These are phyloP conservation scores for Alternaria gaisen DNA, from an alignment of 2,329 filamentous ascomycete species.

Conservation along the genomic window DNA sequence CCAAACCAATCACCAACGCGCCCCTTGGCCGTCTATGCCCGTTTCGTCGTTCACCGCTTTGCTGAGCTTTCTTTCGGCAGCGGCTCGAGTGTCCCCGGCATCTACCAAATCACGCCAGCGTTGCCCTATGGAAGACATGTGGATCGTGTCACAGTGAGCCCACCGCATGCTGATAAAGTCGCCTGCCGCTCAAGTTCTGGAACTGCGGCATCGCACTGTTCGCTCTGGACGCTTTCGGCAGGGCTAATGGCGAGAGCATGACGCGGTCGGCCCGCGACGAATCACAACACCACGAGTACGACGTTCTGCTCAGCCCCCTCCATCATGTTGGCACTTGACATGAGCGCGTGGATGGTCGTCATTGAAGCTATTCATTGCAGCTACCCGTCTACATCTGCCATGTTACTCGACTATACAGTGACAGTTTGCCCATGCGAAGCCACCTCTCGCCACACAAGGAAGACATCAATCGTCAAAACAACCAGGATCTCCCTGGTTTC, in stretches of 20 bases:
- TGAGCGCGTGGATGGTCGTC: not conserved
- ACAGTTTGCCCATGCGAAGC: not conserved
- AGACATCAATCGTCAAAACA: not conserved
- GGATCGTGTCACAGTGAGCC: constrained; percentile 35
- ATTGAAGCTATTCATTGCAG: not conserved
- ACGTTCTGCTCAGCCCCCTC: not conserved
- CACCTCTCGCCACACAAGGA: not conserved
- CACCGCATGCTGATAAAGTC: constrained; percentile 26
- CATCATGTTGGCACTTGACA: not conserved
- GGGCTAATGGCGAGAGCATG: constrained; percentile 5
- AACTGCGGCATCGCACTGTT: constrained; percentile 2
- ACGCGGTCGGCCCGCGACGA: constrained; percentile 5
- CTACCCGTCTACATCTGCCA: not conserved
- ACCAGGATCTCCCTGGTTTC: not conserved
- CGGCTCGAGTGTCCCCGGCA: constrained; percentile 25
- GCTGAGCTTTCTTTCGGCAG: constrained; percentile 29
- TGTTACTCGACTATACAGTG: not conserved
- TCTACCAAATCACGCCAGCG: constrained; percentile 20
- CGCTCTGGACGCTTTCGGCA: not conserved
- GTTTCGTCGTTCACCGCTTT: constrained; percentile 28
- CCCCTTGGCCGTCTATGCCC: constrained; percentile 9
- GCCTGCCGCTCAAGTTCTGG: constrained; percentile 2
- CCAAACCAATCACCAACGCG: constrained; percentile 21
- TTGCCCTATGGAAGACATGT: constrained; percentile 11
- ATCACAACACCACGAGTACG: constrained; percentile 13